Conservation (phyloP, 768 basidiomycete genomes). For the Lanmaoa pseudosensibilis region DNA sequence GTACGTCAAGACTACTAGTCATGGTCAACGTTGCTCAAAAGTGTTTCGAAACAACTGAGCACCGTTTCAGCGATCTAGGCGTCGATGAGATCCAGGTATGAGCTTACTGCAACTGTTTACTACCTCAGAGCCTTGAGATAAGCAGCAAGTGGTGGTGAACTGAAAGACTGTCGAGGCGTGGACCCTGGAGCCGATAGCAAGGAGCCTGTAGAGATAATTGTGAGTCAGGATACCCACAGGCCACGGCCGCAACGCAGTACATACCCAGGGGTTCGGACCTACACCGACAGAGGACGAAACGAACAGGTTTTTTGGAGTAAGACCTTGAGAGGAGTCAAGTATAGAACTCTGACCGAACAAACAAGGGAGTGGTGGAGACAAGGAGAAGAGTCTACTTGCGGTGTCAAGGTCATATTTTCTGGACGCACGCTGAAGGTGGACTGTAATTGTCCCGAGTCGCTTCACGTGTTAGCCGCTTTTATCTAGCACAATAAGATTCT, state of each 20-base stretch:
- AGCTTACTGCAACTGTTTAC: conserved; percentile 1
- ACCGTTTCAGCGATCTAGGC: conserved; percentile 5
- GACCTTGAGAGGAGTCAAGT: too few relatives aligned
- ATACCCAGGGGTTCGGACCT: neutral
- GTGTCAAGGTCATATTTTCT: conserved; percentile 19
- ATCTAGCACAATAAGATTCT: conserved; percentile 27
- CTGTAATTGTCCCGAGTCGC: conserved; percentile 25
- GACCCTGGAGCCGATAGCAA: neutral
- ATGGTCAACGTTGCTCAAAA: neutral
- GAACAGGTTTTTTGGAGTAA: neutral
- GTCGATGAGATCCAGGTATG: neutral
- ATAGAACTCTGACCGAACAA: neutral
- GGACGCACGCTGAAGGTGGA: neutral
- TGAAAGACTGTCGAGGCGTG: neutral
- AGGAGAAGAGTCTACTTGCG: neutral
- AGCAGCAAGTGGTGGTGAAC: neutral
- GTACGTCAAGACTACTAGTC: too few relatives aligned
- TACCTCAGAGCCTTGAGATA: neutral
- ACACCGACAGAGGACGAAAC: neutral
- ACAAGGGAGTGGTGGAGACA: neutral
- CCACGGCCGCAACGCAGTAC: neutral
- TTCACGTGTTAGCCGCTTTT: conserved; percentile 22
- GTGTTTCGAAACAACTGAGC: conserved; percentile 1
- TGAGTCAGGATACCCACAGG: neutral
- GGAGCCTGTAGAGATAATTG: neutral